Evolutionary conservation across 106 monocot species (phyloP).

Genomic region (Alisma plantagoaquatica): DNA sequence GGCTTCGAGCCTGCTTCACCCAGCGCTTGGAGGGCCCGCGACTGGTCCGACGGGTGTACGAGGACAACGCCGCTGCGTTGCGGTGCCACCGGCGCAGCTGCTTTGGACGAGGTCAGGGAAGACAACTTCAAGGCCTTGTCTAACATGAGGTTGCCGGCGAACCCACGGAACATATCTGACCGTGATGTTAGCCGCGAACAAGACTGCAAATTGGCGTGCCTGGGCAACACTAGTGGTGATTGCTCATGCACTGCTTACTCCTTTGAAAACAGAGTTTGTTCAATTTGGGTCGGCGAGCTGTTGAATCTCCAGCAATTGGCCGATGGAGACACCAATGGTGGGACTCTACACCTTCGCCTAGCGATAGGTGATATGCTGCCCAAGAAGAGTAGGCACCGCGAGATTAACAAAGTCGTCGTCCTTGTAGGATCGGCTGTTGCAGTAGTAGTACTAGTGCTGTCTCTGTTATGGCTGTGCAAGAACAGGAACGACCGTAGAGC

Average conservation of each 20-base stretch:
- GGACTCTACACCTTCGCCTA: slow-evolving; percentile 23
- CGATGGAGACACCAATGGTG: slow-evolving; percentile 16
- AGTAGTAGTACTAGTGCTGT: background rate
- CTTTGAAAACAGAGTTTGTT: slow-evolving; percentile 17
- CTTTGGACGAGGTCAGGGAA: background rate
- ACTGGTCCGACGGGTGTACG: slow-evolving; percentile 21
- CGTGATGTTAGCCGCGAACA: background rate
- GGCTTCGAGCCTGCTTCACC: slow-evolving; percentile 13
- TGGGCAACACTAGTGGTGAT: slow-evolving; percentile 30
- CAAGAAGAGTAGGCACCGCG: slow-evolving; percentile 1
- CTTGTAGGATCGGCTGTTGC: slow-evolving; percentile 6
- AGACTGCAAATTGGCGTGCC: slow-evolving; percentile 16
- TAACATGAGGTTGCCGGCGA: slow-evolving; percentile 21
- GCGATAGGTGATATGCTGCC: slow-evolving; percentile 17
- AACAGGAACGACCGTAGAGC: background rate
- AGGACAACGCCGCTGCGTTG: slow-evolving; percentile 24
- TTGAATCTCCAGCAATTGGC: slow-evolving; percentile 17
- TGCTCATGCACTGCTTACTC: no score
- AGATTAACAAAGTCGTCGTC: no score
- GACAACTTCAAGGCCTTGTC: slow-evolving; percentile 22
- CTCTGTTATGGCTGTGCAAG: background rate
- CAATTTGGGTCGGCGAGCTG: slow-evolving; percentile 16
- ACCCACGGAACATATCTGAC: slow-evolving; percentile 6
- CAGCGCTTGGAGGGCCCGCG: slow-evolving; percentile 16
- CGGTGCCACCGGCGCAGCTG: background rate